Evolutionary conservation across 768 basidiomycete species (phyloP), one percentile per base, ranked within the genome.

Genomic region (Tephrocybe rancida): DNA sequence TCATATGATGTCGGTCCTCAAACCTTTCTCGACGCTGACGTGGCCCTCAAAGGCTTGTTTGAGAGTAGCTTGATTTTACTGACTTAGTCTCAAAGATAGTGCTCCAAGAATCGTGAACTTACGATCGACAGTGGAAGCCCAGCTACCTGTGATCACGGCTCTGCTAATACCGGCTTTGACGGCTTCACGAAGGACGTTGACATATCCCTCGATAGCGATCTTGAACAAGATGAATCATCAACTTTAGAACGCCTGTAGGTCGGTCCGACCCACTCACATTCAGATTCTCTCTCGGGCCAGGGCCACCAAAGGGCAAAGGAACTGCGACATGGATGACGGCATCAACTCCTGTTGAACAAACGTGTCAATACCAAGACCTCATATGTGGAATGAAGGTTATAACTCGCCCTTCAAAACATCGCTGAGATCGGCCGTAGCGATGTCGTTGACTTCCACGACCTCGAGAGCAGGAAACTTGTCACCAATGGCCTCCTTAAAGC

Each of bases 391-490:
- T 22, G n/a, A n/a, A n/a, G n/a, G n/a, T n/a, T n/a, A n/a, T n/a
- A n/a, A n/a, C n/a, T n/a, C 38, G 19, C 74, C 78, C 61, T 75
- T 71, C 59, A 80, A 70, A 5, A 70, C 76, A 30, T 78, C 75
- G 48, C 78, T 73, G 55, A 81, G 77, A 25, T 65, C 57, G n/a
- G 56, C 63, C 6, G 52, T 52, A 11, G 48, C 46, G 29, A 68
- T 50, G 50, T 68, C 64, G 25, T 57, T 39, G 22, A 68, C 55
- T 21, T 44, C 26, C 2, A 65, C 58, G 5, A 65, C 54, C 44
- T 66, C 64, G 39, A 68, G 52, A 7, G 46, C 30, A 35, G 58
- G 57, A 10, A 55, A 57, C 34, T 56, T 55, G 25, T 57, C 32
- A 7, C 50, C 44, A n/a, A 62, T 48, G n/a, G 53, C 32, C 18